These are phyloP conservation scores for Ustulina deusta DNA, from an alignment of 2,329 filamentous ascomycete species.

Conservation along the genomic window DNA sequence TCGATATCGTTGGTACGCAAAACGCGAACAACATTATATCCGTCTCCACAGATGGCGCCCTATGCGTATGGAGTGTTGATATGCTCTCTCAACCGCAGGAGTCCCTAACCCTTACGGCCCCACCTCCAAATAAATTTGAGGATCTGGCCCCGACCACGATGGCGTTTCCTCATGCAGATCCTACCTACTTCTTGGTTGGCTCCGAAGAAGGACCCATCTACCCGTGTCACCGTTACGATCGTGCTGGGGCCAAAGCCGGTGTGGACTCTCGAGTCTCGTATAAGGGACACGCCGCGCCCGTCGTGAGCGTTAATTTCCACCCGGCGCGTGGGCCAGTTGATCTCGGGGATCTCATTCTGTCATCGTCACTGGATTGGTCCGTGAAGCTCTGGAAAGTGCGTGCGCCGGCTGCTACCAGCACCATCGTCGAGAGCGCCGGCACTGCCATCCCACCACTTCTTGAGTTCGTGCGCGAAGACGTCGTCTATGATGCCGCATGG, in stretches of 20 bases:
- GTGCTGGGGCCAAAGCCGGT: conserved; percentile 95
- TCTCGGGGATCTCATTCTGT: conserved; percentile 91
- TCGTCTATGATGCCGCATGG: conserved; percentile 97
- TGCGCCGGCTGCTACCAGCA: conserved; percentile 78
- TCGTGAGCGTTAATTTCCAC: conserved; percentile 97
- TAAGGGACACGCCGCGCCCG: conserved; percentile 88
- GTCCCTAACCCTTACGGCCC: conserved; percentile 86
- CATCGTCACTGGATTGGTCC: conserved; percentile 95
- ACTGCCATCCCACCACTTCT: conserved; percentile 78
- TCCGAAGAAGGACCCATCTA: conserved; percentile 97
- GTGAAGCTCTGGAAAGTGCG: conserved; percentile 97
- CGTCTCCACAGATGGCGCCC: conserved; percentile 94
- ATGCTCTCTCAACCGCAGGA: conserved; percentile 98
- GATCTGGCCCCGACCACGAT: conserved; percentile 95
- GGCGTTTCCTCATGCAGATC: conserved; percentile 93
- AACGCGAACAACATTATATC: conserved; percentile 99
- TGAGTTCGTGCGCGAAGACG: conserved; percentile 92
- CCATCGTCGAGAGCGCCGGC: conserved; percentile 62
- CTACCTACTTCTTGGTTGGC: conserved; percentile 96
- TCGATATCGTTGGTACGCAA: conserved; percentile 96
- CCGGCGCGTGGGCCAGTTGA: conserved; percentile 92
- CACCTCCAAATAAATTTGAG: conserved; percentile 88
- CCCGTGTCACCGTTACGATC: conserved; percentile 96
- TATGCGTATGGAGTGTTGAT: conserved; percentile 97
- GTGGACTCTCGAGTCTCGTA: conserved; percentile 92